Base-by-base conservation (phyloP, 2,329 filamentous ascomycete genomes). In the Capronia americana region DNA sequence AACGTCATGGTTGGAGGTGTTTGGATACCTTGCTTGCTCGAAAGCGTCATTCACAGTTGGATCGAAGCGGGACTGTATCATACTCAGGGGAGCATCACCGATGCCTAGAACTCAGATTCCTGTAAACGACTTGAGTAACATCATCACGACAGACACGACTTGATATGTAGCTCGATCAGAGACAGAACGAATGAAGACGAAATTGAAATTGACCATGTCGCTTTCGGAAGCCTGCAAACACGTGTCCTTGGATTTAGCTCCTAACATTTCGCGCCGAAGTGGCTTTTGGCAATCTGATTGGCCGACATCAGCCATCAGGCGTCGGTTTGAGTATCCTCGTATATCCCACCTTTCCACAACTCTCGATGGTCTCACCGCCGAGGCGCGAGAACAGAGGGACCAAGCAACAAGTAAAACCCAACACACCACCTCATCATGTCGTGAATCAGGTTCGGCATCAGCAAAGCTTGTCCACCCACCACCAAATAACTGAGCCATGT, bases 1-100 rank as follows among this genome's bases (percentile, higher is more conserved):
- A 51, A 51, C 20, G 20, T 51, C 48, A 26, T 51, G 12, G 48
- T 51, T 14, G 48, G 24, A 51, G 17, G 20, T 51, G 48, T 51
- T 17, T 28, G 48, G 48, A 51, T 51, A 51, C 20, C 44, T n/a
- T 20, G 8, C 14, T n/a, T 46, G 17, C 44, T 48, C 23, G 48
- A 26, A 51, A 6, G 12, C 4, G 12, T 51, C 48, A 5, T 28
- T 23, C 48, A 26, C 8, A 28, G 48, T 51, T 26, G 48, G 48
- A 26, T 51, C 20, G 10, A 8, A 26, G 23, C 3, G 10, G 48
- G 12, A 20, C 48, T 51, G 48, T 51, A 51, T 51, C 48, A 51
- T 23, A 48, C 6, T 3, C 44, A 24, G 38, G 38, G 38, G 6
- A 44, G 14, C 20, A 8, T 51, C 24, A 12, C 14, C 17, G 5